A percentile compares a stretch with the other conserved stretches of the same genome.
phyloP scores from a whole-genome alignment of 257 asterid species.

The Anisodus tanguticus region DNA sequence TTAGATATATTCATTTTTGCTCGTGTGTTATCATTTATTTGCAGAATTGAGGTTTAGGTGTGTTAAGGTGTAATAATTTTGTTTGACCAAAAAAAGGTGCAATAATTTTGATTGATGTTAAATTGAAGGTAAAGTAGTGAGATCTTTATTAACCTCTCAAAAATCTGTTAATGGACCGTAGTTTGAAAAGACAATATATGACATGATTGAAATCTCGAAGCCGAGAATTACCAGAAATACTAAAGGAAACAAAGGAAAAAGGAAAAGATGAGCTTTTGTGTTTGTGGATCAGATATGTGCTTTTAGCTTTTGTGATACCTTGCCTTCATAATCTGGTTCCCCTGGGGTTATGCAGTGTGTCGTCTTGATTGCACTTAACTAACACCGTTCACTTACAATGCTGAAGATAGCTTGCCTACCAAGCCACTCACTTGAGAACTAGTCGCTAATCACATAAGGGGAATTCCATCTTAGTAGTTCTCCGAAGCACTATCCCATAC shows the following conservation, averaged over 20 bases:
- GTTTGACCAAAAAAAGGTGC: neutral
- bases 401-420: constrained; percentile 4
- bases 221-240: neutral
- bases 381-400: neutral
- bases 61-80: neutral
- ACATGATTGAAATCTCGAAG: neutral
- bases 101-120: neutral
- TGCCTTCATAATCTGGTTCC: neutral
- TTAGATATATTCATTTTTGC: neutral
- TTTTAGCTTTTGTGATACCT: neutral
- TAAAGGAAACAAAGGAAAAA: neutral
- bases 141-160: neutral
- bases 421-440: neutral
- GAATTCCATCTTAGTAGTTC: neutral
- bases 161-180: neutral
- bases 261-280: neutral
- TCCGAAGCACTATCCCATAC: neutral
- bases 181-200: neutral
- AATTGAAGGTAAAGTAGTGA: neutral
- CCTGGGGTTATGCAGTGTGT: neutral
- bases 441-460: neutral
- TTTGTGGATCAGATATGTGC: constrained; percentile 15
- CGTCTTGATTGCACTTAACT: neutral
- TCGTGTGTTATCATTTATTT: neutral
- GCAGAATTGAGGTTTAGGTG: constrained; percentile 7